phyloP scores from a whole-genome alignment of 257 asterid species.

The Solanum gracilifrons region DNA sequence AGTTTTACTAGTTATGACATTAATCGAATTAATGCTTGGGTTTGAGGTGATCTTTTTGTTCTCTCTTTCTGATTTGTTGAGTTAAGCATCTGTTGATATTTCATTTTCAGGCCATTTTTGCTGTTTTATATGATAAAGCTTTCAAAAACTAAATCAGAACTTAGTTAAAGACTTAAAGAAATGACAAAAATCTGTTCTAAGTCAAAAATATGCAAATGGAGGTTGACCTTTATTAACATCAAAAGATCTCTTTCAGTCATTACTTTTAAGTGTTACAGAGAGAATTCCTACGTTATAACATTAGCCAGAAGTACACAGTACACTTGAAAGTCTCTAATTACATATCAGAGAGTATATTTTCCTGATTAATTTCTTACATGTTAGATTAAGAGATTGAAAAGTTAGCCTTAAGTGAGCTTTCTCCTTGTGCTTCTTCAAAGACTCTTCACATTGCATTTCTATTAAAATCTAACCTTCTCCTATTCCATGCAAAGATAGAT shows the following conservation, averaged over 20 bases:
- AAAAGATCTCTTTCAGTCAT: background rate
- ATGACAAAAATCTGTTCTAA: background rate
- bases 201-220: background rate
- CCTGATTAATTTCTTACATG: background rate
- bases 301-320: background rate
- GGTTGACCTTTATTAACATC: background rate
- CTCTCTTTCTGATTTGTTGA: slow-evolving; percentile 1
- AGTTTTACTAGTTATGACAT: background rate
- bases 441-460: background rate
- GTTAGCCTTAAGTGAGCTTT: background rate
- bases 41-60: background rate
- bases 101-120: background rate
- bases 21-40: background rate
- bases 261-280: background rate
- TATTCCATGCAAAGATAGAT: background rate
- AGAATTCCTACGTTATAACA: background rate
- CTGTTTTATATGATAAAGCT: background rate
- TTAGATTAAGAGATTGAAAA: background rate
- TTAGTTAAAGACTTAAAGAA: background rate
- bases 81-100: slow-evolving; percentile 4
- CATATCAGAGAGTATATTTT: background rate
- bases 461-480: background rate
- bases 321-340: background rate
- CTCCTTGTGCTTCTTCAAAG: background rate
- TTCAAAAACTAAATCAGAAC: background rate